Evolutionary conservation across 2,329 filamentous ascomycete genomes (phyloP).

Genomic region (Claviceps africana): DNA sequence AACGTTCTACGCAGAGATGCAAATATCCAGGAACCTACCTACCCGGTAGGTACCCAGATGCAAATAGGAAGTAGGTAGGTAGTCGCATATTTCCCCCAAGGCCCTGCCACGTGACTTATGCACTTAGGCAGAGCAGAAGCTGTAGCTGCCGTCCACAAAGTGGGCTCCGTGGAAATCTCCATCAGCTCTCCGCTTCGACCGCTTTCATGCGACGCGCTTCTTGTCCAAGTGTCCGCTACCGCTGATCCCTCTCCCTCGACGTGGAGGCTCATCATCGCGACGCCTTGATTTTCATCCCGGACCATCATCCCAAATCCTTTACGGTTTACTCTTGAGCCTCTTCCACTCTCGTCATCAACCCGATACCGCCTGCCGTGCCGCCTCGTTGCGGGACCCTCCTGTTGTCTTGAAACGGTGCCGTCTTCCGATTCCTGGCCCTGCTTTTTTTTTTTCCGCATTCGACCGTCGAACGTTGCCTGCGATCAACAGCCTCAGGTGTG

Average conservation of each 20-base stretch:
- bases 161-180: neutral
- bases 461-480: neutral
- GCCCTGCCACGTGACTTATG: neutral
- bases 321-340: neutral
- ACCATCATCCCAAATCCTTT: neutral
- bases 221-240: no score
- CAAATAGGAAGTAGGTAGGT: no score
- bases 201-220: slow-evolving; percentile 2
- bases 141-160: neutral
- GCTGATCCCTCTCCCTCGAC: neutral
- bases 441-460: neutral
- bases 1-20: no score
- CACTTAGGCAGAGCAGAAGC: neutral
- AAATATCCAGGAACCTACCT: no score
- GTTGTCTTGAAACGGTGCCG: neutral
- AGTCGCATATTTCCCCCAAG: no score
- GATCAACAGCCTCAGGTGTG: neutral
- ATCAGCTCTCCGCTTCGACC: neutral
- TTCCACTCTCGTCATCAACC: neutral
- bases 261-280: slow-evolving; percentile 1
- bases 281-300: neutral
- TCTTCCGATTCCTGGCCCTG: neutral
- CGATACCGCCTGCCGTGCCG: neutral
- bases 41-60: no score
- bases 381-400: neutral